Evolutionary conservation across 2,329 filamentous ascomycete genomes (phyloP).

Genomic region (Calonectria pseudoreteaudii): DNA sequence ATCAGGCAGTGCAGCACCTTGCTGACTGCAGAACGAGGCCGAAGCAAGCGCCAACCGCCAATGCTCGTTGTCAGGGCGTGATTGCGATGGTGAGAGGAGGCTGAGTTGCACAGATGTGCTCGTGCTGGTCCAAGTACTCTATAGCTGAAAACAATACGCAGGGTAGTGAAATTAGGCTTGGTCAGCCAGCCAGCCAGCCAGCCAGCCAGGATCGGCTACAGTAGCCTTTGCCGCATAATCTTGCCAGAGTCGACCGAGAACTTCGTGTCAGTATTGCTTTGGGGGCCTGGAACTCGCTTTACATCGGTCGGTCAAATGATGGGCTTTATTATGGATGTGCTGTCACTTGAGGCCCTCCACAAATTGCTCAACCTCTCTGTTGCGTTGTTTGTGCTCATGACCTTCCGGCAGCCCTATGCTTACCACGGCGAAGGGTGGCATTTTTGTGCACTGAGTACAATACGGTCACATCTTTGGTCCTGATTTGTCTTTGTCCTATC

Average conservation of each 20-base stretch:
- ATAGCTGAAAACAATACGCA: too few species aligned
- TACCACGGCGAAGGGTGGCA: too few species aligned
- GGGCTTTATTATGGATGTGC: neutral
- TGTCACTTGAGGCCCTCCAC: neutral
- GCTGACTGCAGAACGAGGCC: neutral
- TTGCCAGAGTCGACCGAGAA: neutral
- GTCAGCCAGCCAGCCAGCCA: too few species aligned
- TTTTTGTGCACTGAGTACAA: too few species aligned
- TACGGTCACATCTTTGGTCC: neutral
- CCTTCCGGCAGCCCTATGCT: neutral
- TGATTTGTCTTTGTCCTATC: neutral
- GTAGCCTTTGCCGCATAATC: neutral
- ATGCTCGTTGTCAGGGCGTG: too few species aligned
- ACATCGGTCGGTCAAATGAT: neutral
- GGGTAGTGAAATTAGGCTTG: too few species aligned
- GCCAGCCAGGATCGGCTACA: too few species aligned
- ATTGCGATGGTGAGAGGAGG: too few species aligned
- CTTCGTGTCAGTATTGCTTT: neutral
- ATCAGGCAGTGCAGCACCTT: too few species aligned
- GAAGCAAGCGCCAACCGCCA: neutral
- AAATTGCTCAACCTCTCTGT: neutral
- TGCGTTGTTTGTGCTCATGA: too few species aligned
- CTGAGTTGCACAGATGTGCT: neutral
- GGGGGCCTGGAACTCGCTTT: neutral
- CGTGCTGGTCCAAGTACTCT: too few species aligned